These are phyloP conservation scores for Macrophomina phaseolina DNA, from an alignment of 2,329 filamentous ascomycete species.

Conservation along the genomic window DNA sequence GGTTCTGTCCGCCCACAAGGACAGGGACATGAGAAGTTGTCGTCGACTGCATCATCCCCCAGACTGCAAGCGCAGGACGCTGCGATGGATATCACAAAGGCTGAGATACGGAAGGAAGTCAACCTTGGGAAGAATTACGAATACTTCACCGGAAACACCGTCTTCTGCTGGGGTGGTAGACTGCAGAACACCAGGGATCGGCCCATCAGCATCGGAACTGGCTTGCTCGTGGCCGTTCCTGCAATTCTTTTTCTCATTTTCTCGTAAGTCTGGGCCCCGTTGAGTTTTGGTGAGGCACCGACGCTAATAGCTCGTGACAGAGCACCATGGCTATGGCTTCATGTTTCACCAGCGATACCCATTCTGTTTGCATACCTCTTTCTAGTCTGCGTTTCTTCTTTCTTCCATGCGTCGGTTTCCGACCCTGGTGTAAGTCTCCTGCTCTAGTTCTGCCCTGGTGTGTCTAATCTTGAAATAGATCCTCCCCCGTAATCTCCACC, in stretches of 20 bases:
- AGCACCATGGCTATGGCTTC: constrained; percentile 82
- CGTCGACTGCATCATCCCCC: constrained; percentile 79
- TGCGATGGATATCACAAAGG: constrained; percentile 45
- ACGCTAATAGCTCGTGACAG: constrained; percentile 42
- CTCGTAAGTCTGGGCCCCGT: constrained; percentile 58
- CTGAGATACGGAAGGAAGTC: not conserved
- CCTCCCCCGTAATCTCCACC: constrained; percentile 87
- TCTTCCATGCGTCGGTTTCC: constrained; percentile 87
- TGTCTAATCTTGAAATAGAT: constrained; percentile 62
- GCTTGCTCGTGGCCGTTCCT: constrained; percentile 78
- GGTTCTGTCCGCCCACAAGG: constrained; percentile 41
- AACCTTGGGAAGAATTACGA: constrained; percentile 77
- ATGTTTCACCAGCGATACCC: constrained; percentile 87
- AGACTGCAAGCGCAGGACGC: constrained; percentile 59
- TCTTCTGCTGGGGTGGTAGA: constrained; percentile 85
- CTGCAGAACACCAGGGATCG: constrained; percentile 86
- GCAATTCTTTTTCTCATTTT: constrained; percentile 82
- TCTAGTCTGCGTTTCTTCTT: constrained; percentile 89
- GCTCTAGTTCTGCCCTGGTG: constrained; percentile 5
- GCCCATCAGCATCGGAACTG: constrained; percentile 89
- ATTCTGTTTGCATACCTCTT: constrained; percentile 91
- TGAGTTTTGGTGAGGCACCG: not conserved
- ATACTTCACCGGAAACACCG: constrained; percentile 91
- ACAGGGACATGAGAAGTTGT: constrained; percentile 79
- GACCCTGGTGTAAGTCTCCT: constrained; percentile 81